phyloP scores from a whole-genome alignment of 306 rosid genomes.

The Ammopiptanthus mongolicus region DNA sequence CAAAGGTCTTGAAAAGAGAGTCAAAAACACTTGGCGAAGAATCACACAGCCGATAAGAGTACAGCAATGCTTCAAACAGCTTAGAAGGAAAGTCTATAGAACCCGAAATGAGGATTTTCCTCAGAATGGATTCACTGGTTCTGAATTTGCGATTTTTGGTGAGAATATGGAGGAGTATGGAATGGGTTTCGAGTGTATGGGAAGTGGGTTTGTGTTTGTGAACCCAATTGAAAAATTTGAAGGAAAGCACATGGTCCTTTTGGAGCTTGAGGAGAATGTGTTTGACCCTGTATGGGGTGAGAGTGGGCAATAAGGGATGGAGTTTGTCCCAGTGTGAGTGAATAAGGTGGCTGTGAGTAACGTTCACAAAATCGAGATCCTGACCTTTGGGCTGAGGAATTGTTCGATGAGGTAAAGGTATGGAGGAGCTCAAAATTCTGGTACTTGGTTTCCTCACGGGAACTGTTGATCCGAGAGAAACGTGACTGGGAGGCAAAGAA shows the following conservation, averaged over 20 bases:
- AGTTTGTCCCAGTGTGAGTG: constrained; percentile 78
- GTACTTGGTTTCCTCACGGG: not conserved
- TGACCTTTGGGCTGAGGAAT: constrained; percentile 64
- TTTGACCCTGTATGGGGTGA: constrained; percentile 59
- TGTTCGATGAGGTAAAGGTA: constrained; percentile 67
- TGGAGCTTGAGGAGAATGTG: constrained; percentile 54
- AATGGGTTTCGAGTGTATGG: constrained; percentile 50
- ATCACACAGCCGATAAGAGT: constrained; percentile 51
- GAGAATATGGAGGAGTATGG: constrained; percentile 66
- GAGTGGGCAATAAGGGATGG: constrained; percentile 33
- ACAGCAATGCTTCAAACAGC: constrained; percentile 53
- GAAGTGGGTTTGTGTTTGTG: constrained; percentile 42
- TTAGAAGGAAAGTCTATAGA: constrained; percentile 38
- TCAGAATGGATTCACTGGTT: constrained; percentile 46
- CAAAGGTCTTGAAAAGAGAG: constrained; percentile 69
- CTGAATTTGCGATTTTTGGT: constrained; percentile 59
- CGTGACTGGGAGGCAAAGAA: constrained; percentile 20
- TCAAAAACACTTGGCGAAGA: constrained; percentile 74
- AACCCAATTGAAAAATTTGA: constrained; percentile 71
- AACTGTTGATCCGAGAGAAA: constrained; percentile 9
- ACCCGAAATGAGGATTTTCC: constrained; percentile 27
- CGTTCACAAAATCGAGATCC: constrained; percentile 73
- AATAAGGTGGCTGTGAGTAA: constrained; percentile 64
- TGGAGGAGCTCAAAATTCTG: constrained; percentile 20
- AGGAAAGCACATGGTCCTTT: constrained; percentile 64